These are phyloP conservation scores for Colletotrichum acutatum DNA, from an alignment of 2,329 filamentous ascomycete genomes.

Conservation along the genomic window DNA sequence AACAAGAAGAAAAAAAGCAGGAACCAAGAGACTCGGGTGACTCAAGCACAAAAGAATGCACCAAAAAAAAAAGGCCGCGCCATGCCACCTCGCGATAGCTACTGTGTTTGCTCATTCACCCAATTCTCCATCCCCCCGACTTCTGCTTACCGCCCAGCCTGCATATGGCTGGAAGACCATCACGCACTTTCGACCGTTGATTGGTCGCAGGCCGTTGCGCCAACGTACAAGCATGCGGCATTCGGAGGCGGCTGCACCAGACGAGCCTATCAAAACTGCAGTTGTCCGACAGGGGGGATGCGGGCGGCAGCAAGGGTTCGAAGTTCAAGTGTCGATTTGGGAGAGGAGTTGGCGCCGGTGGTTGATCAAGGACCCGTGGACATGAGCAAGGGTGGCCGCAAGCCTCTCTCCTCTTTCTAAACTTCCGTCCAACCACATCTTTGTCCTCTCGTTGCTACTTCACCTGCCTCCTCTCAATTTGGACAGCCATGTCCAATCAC, in stretches of 20 bases:
- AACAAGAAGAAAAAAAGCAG: not conserved
- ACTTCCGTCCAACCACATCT: slow-evolving; percentile 39
- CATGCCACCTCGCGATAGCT: slow-evolving; percentile 34
- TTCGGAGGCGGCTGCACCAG: slow-evolving; percentile 25
- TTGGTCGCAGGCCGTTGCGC: slow-evolving; percentile 48
- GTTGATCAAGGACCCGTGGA: slow-evolving; percentile 9
- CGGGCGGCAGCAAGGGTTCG: slow-evolving; percentile 42
- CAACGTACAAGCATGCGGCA: slow-evolving; percentile 39
- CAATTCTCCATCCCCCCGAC: slow-evolving; percentile 8
- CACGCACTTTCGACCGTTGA: slow-evolving; percentile 49
- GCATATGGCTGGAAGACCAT: slow-evolving; percentile 52
- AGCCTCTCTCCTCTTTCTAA: slow-evolving; percentile 16
- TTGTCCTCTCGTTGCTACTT: slow-evolving; percentile 43
- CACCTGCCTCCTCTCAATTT: slow-evolving; percentile 26
- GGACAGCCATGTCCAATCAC: slow-evolving; percentile 32
- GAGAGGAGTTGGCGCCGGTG: slow-evolving; percentile 26
- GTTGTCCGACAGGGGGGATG: slow-evolving; percentile 35
- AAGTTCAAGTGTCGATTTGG: slow-evolving; percentile 41
- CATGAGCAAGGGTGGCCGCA: slow-evolving; percentile 27
- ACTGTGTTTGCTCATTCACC: slow-evolving; percentile 5
- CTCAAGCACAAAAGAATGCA: not conserved
- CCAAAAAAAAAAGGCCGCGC: slow-evolving; percentile 1
- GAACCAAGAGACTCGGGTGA: slow-evolving; percentile 13
- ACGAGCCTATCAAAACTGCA: slow-evolving; percentile 44
- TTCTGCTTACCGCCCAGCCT: slow-evolving; percentile 57